Base-by-base conservation (phyloP, 768 basidiomycete genomes). In the Tulasnella calospora region DNA sequence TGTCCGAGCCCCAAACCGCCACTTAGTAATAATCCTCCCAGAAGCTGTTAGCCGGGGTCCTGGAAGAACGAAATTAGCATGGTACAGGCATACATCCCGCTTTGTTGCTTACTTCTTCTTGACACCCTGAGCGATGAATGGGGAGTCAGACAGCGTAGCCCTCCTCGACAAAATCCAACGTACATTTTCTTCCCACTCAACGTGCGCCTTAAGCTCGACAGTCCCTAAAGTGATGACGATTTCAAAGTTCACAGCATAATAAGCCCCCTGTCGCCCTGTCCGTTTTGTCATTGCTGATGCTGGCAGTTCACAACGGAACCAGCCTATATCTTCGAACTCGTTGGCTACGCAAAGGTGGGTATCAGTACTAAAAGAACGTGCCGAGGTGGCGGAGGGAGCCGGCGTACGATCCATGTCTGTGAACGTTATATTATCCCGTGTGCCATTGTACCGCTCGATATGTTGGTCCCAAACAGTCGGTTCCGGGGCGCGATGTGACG, bases 131-230 rank as follows among this genome's bases (percentile, higher is more conserved):
- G 10, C 61, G 27, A 27, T 4, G 33, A 13, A 27, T 15, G 17
- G 8, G 2, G 7, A 10, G 61, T 30, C 8, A 27, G 27, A 12
- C 13, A 13, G 6, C 13, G 27, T 13, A 15, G 1, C 23, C 30
- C 33, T 35, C 61, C 15, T 13, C n/a, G 33, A 33, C 21, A 51
- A 9, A 27, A 30, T 35, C 61, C 30, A 33, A 75, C 44, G 9
- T 41, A 51, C 55, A 36, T 75, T 57, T 51, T 75, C 74, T 75
- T 47, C 55, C 74, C 74, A 75, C 55, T 75, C 74, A 36, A 55
- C 36, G 55, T 75, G 46, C 21, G 46, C 40, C 55, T 75, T 75
- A 13, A 75, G 2, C 46, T 75, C 74, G 38, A 46, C 46, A 5
- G 36, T 57, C 35, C 74, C 74, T n/a, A 75, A 27, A 27, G 47